Evolutionary conservation across 345 rosid genomes (phyloP).

Genomic region (Salix arbutifolia): DNA sequence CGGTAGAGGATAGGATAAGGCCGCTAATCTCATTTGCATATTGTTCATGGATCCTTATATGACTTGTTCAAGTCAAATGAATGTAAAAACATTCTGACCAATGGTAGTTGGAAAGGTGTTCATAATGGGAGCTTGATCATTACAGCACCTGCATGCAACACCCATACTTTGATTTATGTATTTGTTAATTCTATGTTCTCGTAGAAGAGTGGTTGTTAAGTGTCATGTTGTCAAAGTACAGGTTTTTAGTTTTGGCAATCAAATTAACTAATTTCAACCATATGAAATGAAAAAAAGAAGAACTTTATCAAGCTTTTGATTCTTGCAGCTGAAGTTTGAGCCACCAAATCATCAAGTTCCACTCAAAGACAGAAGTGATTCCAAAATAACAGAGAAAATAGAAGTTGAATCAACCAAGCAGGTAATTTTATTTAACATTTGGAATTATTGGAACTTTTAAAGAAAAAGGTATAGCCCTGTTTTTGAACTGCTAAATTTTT

Average conservation of each 20-base stretch:
- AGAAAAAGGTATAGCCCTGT: background rate
- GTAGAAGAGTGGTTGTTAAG: background rate
- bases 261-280: background rate
- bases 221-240: background rate
- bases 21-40: background rate
- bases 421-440: constrained; percentile 7
- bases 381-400: constrained; percentile 13
- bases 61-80: background rate
- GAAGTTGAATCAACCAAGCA: constrained; percentile 3
- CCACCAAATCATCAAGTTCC: background rate
- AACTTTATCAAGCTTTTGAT: constrained; percentile 1
- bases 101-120: background rate
- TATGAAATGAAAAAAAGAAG: background rate
- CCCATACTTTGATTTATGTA: background rate
- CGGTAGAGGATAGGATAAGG: background rate
- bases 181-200: background rate
- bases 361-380: background rate
- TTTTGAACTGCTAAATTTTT: background rate
- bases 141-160: background rate
- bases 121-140: background rate
- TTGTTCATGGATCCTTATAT: background rate
- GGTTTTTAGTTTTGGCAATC: background rate
- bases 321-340: constrained; percentile 3
- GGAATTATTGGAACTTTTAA: background rate
- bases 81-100: background rate